Evolutionary conservation across 768 basidiomycete genomes (phyloP), one percentile per base, ranked within the genome.

Genomic region (Amanita fuliginea): DNA sequence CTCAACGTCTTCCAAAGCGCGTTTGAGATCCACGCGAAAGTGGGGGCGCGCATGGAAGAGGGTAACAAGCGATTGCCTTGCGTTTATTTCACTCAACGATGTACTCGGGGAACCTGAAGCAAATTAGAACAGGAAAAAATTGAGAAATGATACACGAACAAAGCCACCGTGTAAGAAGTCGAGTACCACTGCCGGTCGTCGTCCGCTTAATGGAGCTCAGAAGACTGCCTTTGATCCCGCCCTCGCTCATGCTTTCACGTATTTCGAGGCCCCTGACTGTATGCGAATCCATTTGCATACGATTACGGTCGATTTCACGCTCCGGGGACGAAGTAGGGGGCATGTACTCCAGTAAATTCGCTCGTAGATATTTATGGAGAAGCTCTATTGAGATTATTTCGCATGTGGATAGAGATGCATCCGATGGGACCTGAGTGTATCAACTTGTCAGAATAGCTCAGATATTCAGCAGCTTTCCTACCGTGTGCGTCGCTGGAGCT

Each of bases 191-290:
- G 42, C 69, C 78, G 1, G 91, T 92, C 6, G 76, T 68, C 0
- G 91, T 94, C 41, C 86, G 74, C 59, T 83, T 89, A 49, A 92
- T 71, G 28, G 76, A 76, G 55, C 78, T 83, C 28, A 91, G 57
- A 48, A 94, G 70, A 57, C 82, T 89, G 3, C 91, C 91, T 49
- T 75, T 77, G 9, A 67, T 62, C 0, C 86, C 81, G 0, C 86
- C 86, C 57, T 91, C 88, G 26, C 79, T 70, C 22, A 79, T 73
- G 26, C 74, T 75, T 66, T 91, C 87, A 19, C 80, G 74, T 46
- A 94, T 83, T 62, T 94, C 91, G 40, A 93, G 76, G n/a, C 85
- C 83, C 60, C 85, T 83, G 63, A 92, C 83, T 1, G 91, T 92
- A 60, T 92, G 82, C 3, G 85, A 75, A 60, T 94, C 91, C 49